Percentiles rank a stretch among this genome's conserved stretches.
These are phyloP conservation scores for Pichia sp. DNA, from an alignment of 1,139 yeast species.

Conservation along the genomic window DNA sequence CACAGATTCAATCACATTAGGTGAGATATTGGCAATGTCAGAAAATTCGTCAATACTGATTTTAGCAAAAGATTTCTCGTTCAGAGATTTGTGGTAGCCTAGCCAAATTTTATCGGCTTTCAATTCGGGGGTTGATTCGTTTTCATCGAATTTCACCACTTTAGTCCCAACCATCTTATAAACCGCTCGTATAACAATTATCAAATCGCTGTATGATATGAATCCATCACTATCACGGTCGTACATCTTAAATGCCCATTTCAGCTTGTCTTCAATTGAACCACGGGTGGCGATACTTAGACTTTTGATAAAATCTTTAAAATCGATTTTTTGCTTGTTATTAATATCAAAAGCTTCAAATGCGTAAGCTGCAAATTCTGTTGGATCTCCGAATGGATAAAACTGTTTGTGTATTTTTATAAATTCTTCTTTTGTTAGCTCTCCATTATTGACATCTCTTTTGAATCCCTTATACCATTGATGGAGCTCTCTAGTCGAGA, in stretches of 20 bases:
- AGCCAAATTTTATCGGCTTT: conserved; percentile 74
- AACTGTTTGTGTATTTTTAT: conserved; percentile 90
- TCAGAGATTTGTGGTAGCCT: conserved; percentile 38
- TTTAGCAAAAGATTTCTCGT: conserved; percentile 59
- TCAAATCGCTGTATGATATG: conserved; percentile 69
- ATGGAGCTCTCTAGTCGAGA: conserved; percentile 88
- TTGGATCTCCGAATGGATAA: conserved; percentile 97
- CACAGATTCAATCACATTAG: conserved; percentile 72
- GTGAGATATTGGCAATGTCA: conserved; percentile 73
- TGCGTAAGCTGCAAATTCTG: conserved; percentile 80
- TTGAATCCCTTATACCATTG: conserved; percentile 97
- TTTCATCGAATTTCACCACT: conserved; percentile 81
- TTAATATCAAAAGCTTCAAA: conserved; percentile 87
- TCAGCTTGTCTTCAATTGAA: conserved; percentile 72
- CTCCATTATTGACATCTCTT: conserved; percentile 91
- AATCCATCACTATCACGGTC: conserved; percentile 75
- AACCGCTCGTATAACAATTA: conserved; percentile 71
- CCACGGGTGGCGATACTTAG: conserved; percentile 88
- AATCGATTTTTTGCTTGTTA: conserved; percentile 74
- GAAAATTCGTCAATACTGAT: conserved; percentile 77
- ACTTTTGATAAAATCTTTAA: conserved; percentile 87
- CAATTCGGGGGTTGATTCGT: conserved; percentile 85
- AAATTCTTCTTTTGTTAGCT: conserved; percentile 79
- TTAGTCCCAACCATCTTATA: conserved; percentile 95
- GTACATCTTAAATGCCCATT: conserved; percentile 82